These are phyloP conservation scores for Alternaria sp. DNA, from an alignment of 2,329 filamentous ascomycete species.

Conservation along the genomic window DNA sequence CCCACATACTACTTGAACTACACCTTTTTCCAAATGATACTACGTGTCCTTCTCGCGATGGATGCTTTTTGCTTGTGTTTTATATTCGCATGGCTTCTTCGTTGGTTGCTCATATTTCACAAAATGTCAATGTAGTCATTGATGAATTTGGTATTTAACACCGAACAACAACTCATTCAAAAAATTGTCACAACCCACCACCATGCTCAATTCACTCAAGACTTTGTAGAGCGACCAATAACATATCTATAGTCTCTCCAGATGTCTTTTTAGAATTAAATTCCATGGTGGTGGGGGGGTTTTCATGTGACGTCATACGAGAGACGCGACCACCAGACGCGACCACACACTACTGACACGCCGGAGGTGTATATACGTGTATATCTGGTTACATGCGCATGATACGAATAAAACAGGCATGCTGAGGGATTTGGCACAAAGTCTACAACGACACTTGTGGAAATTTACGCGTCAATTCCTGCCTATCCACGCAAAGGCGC, in stretches of 20 bases:
- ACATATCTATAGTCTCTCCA: fast-evolving
- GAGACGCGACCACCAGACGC: background rate
- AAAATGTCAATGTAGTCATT: background rate
- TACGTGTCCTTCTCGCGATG: background rate
- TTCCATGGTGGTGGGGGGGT: background rate
- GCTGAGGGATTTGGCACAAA: too few species aligned
- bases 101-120: background rate
- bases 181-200: background rate
- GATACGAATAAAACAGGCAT: background rate
- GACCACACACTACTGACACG: background rate
- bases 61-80: background rate
- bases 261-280: background rate
- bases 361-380: background rate
- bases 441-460: background rate
- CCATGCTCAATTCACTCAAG: background rate
- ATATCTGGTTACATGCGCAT: background rate
- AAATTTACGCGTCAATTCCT: background rate
- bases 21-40: background rate
- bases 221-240: background rate
- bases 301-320: background rate
- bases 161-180: background rate
- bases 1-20: too few species aligned
- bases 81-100: background rate
- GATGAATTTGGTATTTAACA: background rate
- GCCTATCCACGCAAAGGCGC: background rate